Evolutionary conservation across 371 early-diverging fungal genomes (phyloP).

Genomic region (Furculomyces boomerangus): DNA sequence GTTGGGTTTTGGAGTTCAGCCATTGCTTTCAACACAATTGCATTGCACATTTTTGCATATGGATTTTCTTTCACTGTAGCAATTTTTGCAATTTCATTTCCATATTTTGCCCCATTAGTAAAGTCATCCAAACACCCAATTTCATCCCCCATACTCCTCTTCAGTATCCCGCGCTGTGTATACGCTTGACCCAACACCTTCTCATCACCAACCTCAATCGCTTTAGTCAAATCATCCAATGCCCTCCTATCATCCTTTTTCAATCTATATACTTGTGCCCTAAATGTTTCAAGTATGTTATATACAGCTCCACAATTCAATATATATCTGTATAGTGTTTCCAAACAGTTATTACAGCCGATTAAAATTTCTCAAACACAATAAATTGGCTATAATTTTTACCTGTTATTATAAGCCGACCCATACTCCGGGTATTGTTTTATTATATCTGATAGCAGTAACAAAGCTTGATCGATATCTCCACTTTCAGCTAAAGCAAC

Average conservation of each 20-base stretch:
- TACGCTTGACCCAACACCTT: slow-evolving; percentile 62
- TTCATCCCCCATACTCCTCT: slow-evolving; percentile 39
- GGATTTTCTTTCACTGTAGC: slow-evolving; percentile 67
- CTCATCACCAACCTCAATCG: slow-evolving; percentile 45
- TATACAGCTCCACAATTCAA: background rate
- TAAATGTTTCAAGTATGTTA: slow-evolving; percentile 3
- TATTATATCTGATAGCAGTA: slow-evolving; percentile 27
- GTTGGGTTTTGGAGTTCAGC: slow-evolving; percentile 15
- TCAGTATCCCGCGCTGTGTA: slow-evolving; percentile 66
- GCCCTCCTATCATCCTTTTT: slow-evolving; percentile 32
- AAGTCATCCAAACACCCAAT: slow-evolving; percentile 53
- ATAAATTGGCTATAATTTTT: slow-evolving; percentile 5
- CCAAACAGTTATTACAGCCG: background rate
- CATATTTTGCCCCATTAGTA: slow-evolving; percentile 55
- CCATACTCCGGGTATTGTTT: slow-evolving; percentile 42
- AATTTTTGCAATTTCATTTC: slow-evolving; percentile 63
- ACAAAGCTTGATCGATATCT: slow-evolving; percentile 28
- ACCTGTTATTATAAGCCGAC: slow-evolving; percentile 73
- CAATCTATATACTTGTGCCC: slow-evolving; percentile 64
- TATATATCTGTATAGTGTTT: background rate
- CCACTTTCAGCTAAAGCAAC: slow-evolving; percentile 22
- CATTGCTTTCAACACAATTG: slow-evolving; percentile 52
- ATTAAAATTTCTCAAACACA: background rate
- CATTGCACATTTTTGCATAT: slow-evolving; percentile 75
- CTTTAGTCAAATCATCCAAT: slow-evolving; percentile 44